Base-by-base conservation (phyloP, 805 yeast species). In the Candida pseudofarinosa region DNA sequence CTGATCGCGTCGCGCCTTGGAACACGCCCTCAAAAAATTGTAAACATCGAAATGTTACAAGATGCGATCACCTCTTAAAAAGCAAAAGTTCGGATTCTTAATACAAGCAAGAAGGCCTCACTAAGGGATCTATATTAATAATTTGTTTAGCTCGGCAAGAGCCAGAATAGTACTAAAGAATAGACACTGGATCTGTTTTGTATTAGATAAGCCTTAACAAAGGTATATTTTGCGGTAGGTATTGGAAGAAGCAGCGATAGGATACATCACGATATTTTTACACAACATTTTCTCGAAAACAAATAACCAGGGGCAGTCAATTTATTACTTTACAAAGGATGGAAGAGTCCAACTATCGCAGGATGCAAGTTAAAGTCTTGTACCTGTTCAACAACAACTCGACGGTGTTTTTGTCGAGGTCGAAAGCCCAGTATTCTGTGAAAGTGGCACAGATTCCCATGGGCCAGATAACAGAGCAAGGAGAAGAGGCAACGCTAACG, bases 291-390 rank as follows among this genome's bases (percentile, higher is more conserved):
- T n/a, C n/a, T n/a, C n/a, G n/a, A n/a, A n/a, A n/a, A n/a, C n/a
- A n/a, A n/a, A n/a, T n/a, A n/a, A n/a, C n/a, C n/a, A n/a, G n/a
- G n/a, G n/a, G n/a, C n/a, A n/a, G n/a, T n/a, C n/a, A n/a, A n/a
- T n/a, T n/a, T n/a, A n/a, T n/a, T n/a, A n/a, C n/a, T n/a, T n/a
- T n/a, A 23, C 28, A 23, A 23, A 23, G 28, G 28, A 23, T 23
- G 28, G 28, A 23, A 23, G 28, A 48, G 14, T 48, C 44, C 10
- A 53, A 46, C 39, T 55, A 58, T 49, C 58, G 62, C 44, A 64
- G 66, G 47, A 70, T 70, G 74, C 76, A 70, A 53, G 66, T 70
- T 41, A 70, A 70, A 50, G 71, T 70, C 45, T 58, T 70, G 53
- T 70, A 70, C 46, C 67, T 74, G 33, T 70, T 70, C 60, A 67